A percentile compares a stretch with the other conserved stretches of the same genome.
phyloP scores from a whole-genome alignment of 192 early-diverging fungal genomes.

The Umbelopsis sp. region DNA sequence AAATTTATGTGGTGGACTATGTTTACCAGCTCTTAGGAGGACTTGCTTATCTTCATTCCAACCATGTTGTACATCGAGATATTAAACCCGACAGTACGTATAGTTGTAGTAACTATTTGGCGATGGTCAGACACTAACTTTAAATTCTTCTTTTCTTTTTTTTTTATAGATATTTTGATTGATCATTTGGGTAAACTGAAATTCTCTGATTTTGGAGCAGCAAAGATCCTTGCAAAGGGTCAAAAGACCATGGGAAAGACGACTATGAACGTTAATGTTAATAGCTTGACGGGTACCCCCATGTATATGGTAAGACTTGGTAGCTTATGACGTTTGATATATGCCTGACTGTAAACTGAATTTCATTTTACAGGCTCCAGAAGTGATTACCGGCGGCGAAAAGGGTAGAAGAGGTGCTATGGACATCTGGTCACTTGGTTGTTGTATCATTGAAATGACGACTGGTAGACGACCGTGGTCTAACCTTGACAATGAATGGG shows the following conservation, averaged over 20 bases:
- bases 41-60: conserved; percentile 79
- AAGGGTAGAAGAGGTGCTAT: conserved; percentile 77
- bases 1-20: conserved; percentile 69
- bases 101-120: background rate
- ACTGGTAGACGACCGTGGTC: conserved; percentile 90
- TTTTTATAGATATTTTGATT: conserved; percentile 81
- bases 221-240: conserved; percentile 82
- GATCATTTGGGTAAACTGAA: conserved; percentile 80
- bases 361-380: conserved; percentile 52
- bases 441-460: conserved; percentile 89
- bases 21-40: conserved; percentile 84
- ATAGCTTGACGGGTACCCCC: conserved; percentile 61
- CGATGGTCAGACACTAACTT: background rate
- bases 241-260: conserved; percentile 61
- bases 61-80: conserved; percentile 89
- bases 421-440: conserved; percentile 93
- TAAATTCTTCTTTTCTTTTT: background rate
- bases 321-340: background rate
- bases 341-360: background rate
- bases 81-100: conserved; percentile 81
- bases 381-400: conserved; percentile 82
- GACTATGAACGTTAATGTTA: conserved; percentile 58
- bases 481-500: conserved; percentile 91
- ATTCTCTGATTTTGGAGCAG: conserved; percentile 90
- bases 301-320: conserved; percentile 60